These are phyloP conservation scores for Pestalotiopsis sp. DNA, from an alignment of 2,329 filamentous ascomycete genomes.

Conservation along the genomic window DNA sequence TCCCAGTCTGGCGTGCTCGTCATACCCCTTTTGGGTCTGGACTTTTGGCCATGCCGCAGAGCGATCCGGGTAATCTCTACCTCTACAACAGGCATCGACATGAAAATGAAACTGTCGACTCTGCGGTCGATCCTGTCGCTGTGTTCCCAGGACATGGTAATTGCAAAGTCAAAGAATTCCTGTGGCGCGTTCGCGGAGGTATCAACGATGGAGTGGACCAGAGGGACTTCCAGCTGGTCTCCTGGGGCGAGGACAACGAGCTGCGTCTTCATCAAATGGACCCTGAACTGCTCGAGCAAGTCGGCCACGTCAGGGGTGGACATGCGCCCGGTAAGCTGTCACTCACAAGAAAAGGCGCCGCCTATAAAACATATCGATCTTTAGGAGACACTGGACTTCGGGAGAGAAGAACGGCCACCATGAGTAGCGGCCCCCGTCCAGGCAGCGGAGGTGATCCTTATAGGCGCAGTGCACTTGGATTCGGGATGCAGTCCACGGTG, in stretches of 20 bases:
- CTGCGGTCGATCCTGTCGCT: constrained; percentile 50
- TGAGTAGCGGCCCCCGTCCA: constrained; percentile 59
- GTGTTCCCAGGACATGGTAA: constrained; percentile 64
- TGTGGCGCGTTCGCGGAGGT: constrained; percentile 80
- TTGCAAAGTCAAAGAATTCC: constrained; percentile 83
- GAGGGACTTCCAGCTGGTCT: constrained; percentile 89
- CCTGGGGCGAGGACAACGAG: constrained; percentile 87
- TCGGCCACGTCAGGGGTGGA: constrained; percentile 74
- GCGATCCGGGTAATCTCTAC: constrained; percentile 81
- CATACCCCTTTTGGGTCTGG: constrained; percentile 90
- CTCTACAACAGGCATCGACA: constrained; percentile 72
- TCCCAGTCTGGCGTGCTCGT: constrained; percentile 87
- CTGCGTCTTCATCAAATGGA: constrained; percentile 78
- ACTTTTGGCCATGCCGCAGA: constrained; percentile 88
- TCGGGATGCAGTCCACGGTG: constrained; percentile 47
- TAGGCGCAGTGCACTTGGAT: constrained; percentile 46
- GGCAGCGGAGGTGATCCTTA: constrained; percentile 42
- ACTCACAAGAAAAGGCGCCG: constrained; percentile 80
- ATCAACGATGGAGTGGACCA: constrained; percentile 73
- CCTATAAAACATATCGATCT: constrained; percentile 83
- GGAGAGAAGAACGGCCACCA: constrained; percentile 62
- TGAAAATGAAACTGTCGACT: constrained; percentile 46
- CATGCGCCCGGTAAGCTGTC: constrained; percentile 66
- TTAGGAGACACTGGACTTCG: constrained; percentile 61
- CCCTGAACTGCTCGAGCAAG: constrained; percentile 62